Evolutionary conservation across 75 land plant species (phyloP).

Genomic region (Cupressus sempervirens): DNA sequence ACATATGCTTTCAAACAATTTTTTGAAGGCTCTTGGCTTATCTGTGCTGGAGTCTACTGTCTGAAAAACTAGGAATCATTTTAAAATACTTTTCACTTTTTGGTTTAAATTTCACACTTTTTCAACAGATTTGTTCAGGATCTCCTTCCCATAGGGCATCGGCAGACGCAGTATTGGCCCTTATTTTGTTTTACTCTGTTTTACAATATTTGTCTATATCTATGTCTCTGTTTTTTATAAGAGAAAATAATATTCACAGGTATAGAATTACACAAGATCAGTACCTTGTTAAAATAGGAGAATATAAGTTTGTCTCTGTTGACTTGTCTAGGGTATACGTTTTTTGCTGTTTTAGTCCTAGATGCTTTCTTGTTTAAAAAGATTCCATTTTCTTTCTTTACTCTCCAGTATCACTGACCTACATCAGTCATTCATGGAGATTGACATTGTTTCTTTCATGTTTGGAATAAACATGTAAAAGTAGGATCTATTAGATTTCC

Average conservation of each 20-base stretch:
- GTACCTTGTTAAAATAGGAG: no score
- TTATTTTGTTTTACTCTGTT: not conserved
- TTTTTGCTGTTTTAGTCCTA: no score
- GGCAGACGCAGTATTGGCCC: not conserved
- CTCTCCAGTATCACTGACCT: not conserved
- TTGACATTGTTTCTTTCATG: not conserved
- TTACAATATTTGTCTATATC: not conserved
- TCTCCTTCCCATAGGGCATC: not conserved
- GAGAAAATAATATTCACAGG: no score
- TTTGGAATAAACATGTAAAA: not conserved
- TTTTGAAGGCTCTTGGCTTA: not conserved
- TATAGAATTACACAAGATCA: no score
- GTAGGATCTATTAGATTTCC: not conserved
- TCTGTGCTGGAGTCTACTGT: not conserved
- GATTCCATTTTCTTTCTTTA: not conserved
- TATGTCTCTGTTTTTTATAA: no score
- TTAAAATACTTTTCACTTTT: not conserved
- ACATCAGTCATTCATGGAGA: not conserved
- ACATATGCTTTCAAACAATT: not conserved
- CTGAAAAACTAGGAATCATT: not conserved
- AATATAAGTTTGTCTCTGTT: not conserved
- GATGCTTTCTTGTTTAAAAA: no score
- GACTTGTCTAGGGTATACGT: no score
- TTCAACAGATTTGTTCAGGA: not conserved
- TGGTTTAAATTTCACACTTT: not conserved